Conservation (phyloP, 192 early-diverging fungal genomes). For the Rhizophagus sp. region DNA sequence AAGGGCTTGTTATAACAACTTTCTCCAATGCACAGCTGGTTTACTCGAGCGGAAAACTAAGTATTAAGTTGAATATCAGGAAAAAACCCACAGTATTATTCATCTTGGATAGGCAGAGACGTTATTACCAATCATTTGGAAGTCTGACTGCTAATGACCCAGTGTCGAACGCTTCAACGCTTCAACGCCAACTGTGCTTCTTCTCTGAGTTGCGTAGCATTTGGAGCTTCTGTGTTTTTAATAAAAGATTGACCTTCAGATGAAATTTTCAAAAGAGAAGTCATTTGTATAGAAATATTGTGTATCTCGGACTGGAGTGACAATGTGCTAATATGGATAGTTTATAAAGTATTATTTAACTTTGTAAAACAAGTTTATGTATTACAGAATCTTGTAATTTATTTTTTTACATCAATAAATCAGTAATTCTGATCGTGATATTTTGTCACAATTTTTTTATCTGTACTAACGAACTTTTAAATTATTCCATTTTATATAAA, state of each 20-base stretch:
- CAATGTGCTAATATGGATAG: too few species aligned
- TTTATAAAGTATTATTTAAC: background rate
- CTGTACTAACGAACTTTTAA: too few species aligned
- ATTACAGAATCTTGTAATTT: background rate
- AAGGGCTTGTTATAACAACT: background rate
- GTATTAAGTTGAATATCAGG: conserved; percentile 30
- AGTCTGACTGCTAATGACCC: conserved; percentile 5
- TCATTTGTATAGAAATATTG: too few species aligned
- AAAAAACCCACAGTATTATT: conserved; percentile 21
- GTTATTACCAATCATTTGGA: background rate
- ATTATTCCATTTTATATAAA: too few species aligned
- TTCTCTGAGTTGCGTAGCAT: background rate
- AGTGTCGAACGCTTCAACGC: background rate
- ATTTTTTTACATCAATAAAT: too few species aligned
- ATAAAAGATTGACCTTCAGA: background rate
- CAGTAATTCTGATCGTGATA: too few species aligned
- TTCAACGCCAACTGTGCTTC: background rate
- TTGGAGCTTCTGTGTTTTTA: background rate
- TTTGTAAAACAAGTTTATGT: background rate
- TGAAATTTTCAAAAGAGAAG: background rate
- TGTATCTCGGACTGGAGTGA: too few species aligned
- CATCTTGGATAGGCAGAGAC: conserved; percentile 15
- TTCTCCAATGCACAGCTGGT: conserved; percentile 21
- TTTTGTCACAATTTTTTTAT: too few species aligned
- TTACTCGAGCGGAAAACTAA: conserved; percentile 34